Evolutionary conservation across 2,329 filamentous ascomycete species (phyloP).

Genomic region (Xylariomycetidae sp.): DNA sequence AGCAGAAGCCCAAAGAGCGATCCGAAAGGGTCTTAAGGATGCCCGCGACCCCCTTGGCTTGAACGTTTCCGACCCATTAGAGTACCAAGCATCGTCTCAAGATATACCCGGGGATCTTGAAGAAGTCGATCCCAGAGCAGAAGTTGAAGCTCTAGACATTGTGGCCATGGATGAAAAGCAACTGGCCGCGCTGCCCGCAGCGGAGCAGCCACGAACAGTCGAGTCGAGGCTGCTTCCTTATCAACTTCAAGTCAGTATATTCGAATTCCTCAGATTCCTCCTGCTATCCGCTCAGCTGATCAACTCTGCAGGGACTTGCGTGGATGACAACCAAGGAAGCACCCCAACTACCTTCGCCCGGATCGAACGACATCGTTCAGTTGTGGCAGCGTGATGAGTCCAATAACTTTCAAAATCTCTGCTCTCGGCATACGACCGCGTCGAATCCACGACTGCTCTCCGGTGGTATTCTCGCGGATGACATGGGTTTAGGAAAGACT

Average conservation of each 20-base stretch:
- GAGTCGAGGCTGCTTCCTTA: constrained; percentile 68
- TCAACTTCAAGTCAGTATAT: constrained; percentile 53
- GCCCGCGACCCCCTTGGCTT: constrained; percentile 29
- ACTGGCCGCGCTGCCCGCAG: constrained; percentile 66
- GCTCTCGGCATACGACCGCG: constrained; percentile 60
- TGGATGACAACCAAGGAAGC: constrained; percentile 78
- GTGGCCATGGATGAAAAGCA: constrained; percentile 66
- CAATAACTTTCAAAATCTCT: constrained; percentile 57
- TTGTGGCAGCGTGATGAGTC: constrained; percentile 61
- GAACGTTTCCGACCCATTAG: constrained; percentile 13
- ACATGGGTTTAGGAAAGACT: constrained; percentile 91
- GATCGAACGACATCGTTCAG: constrained; percentile 60
- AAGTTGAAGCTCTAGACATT: constrained; percentile 59
- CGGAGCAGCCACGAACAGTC: constrained; percentile 59
- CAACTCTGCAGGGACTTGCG: constrained; percentile 59
- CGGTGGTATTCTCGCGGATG: constrained; percentile 82
- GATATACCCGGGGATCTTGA: constrained; percentile 62
- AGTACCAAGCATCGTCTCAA: constrained; percentile 46
- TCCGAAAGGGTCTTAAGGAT: constrained; percentile 32
- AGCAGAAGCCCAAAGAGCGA: constrained; percentile 46
- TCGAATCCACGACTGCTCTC: constrained; percentile 59
- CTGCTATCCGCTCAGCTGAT: too few relatives aligned
- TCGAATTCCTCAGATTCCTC: not conserved
- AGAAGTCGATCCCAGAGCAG: constrained; percentile 59
- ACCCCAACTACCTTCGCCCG: constrained; percentile 55